Base-by-base conservation (phyloP, 202 grass and related monocot genomes). In the Carex arenaria region DNA sequence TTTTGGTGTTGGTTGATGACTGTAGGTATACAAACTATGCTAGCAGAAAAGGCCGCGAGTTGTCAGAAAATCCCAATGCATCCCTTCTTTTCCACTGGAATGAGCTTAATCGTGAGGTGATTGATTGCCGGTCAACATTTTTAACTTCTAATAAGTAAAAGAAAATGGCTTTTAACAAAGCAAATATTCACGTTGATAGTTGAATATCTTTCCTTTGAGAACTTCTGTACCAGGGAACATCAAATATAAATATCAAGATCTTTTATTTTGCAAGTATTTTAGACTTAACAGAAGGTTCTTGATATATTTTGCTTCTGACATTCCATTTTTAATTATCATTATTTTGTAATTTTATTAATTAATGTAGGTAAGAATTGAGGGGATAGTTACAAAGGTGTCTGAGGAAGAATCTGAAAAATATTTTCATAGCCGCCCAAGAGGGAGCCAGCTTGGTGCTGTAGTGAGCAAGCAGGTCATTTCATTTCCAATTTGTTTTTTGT, bases 1-100 rank as follows among this genome's bases (percentile, higher is more conserved):
- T 64, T 81, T 53, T 23, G 73, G 79, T 80, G 5, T 76, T 84
- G 22, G 32, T 70, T 26, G 40, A 54, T 67, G 85, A 56, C 28
- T 91, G 54, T 71, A 94, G 94, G 94, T 97, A 89, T 77, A 94
- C 94, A 87, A 97, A 97, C 82, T 97, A 97, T 80, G 92, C 79
- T 79, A 92, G 94, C 85, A 85, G 13, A 73, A 97, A 97, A 80
- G 94, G 85, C 3, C 85, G 71, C 64, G 94, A 97, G 18, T 88
- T 97, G 71, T 94, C 81, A 53, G 92, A 94, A 82, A 94, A 97
- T 91, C 85, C 87, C 64, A 83, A 91, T 55, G 92, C 92, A 30
- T 91, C 94, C 42, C 90, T 97, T 79, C 92, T 97, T 89, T 97
- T 97, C 88, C 89, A 89, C 56, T 97, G 94, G 94, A 94, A 94